Evolutionary conservation across 192 early-diverging fungal species (phyloP).

Genomic region (Umbelopsis isabellina): DNA sequence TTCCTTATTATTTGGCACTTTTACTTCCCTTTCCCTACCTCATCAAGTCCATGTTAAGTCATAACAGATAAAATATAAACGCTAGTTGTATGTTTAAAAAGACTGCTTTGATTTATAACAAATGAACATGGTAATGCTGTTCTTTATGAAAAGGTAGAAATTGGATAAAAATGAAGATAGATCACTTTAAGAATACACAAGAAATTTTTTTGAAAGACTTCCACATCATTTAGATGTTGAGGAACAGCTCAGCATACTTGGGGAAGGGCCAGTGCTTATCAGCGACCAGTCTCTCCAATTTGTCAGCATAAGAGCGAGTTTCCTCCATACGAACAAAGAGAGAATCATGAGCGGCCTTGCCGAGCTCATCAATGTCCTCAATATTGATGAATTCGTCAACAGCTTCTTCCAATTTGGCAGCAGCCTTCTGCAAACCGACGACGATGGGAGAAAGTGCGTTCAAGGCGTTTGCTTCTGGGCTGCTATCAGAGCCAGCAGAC

Average conservation of each 20-base stretch:
- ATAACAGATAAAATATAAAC: constrained; percentile 15
- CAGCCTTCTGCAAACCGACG: constrained; percentile 54
- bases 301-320: constrained; percentile 70
- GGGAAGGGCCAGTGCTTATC: constrained; percentile 98
- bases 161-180: background rate
- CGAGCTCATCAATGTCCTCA: constrained; percentile 65
- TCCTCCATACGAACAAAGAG: constrained; percentile 75
- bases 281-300: constrained; percentile 77
- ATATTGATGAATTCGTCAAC: constrained; percentile 63
- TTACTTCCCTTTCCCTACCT: background rate
- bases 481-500: constrained; percentile 50
- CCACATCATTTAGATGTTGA: constrained; percentile 54
- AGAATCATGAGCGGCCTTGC: constrained; percentile 59
- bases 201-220: too few species aligned
- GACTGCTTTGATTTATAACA: background rate
- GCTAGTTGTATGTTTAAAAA: background rate
- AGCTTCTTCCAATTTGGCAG: constrained; percentile 56
- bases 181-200: too few species aligned
- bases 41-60: constrained; percentile 5
- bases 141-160: background rate
- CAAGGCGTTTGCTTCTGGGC: constrained; percentile 76
- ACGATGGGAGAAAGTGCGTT: constrained; percentile 67
- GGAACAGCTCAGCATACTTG: constrained; percentile 94
- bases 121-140: background rate
- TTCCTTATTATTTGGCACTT: background rate